These are phyloP conservation scores for Jacaranda mimosifolia DNA, from an alignment of 257 asterid genomes.

Conservation along the genomic window DNA sequence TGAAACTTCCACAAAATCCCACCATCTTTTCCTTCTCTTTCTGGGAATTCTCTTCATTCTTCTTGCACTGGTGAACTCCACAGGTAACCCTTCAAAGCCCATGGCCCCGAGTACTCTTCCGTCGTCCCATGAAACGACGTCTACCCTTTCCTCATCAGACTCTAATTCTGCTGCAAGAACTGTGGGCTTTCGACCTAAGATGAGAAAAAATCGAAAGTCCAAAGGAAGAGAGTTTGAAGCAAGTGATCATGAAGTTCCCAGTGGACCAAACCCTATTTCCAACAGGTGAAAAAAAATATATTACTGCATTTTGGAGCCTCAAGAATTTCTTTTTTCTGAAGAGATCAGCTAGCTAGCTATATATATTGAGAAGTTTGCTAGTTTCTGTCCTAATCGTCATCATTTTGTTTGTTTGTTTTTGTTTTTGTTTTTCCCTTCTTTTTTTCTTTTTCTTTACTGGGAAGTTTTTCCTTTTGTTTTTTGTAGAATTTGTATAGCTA, in stretches of 20 bases:
- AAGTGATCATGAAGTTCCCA: constrained; percentile 82
- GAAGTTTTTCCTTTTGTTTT: background rate
- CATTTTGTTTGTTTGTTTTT: background rate
- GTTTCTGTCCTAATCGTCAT: constrained; percentile 31
- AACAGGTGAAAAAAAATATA: constrained; percentile 48
- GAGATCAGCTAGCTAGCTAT: too few relatives aligned
- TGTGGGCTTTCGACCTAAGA: constrained; percentile 34
- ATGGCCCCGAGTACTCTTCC: constrained; percentile 28
- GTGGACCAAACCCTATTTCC: constrained; percentile 89
- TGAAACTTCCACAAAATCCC: constrained; percentile 36
- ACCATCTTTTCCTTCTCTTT: constrained; percentile 29
- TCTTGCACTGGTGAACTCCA: constrained; percentile 42
- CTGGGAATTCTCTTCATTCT: constrained; percentile 43
- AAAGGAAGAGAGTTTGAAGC: constrained; percentile 55
- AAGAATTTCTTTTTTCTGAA: too few relatives aligned
- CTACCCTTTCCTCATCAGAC: background rate
- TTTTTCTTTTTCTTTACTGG: too few relatives aligned
- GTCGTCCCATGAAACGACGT: background rate
- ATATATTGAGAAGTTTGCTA: constrained; percentile 37
- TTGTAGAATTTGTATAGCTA: constrained; percentile 42
- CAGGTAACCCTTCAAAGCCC: constrained; percentile 24
- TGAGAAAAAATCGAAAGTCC: constrained; percentile 25
- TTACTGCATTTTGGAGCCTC: background rate
- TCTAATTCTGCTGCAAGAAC: constrained; percentile 20
- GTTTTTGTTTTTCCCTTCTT: too few relatives aligned